These are phyloP conservation scores for Claviceps purpurea DNA, from an alignment of 2,329 filamentous ascomycete species.

Conservation along the genomic window DNA sequence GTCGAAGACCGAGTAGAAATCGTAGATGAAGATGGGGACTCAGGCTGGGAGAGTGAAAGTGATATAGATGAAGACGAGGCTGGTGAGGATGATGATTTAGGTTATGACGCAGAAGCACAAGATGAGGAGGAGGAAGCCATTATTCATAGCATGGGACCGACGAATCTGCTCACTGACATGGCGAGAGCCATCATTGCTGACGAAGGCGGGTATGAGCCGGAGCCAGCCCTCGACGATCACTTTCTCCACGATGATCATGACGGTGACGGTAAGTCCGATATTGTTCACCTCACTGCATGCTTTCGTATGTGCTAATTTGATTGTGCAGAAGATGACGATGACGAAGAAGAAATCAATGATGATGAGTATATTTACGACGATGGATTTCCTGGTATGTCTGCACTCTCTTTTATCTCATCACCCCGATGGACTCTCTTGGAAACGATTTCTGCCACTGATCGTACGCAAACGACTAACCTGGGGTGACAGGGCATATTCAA, in stretches of 20 bases:
- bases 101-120: constrained; percentile 42
- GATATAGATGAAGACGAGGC: constrained; percentile 42
- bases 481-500: constrained; percentile 6
- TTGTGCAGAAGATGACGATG: constrained; percentile 37
- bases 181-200: constrained; percentile 41
- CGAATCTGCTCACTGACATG: constrained; percentile 36
- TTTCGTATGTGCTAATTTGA: not conserved
- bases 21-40: constrained; percentile 48
- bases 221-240: constrained; percentile 37
- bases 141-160: constrained; percentile 30
- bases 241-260: constrained; percentile 44
- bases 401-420: not conserved
- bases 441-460: not conserved
- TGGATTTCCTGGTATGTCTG: constrained; percentile 39
- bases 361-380: constrained; percentile 50
- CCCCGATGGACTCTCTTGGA: not conserved
- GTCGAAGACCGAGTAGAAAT: constrained; percentile 42
- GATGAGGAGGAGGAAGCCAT: constrained; percentile 41
- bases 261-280: constrained; percentile 37
- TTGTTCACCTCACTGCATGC: not conserved
- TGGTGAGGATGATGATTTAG: constrained; percentile 38
- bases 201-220: constrained; percentile 38
- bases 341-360: constrained; percentile 60
- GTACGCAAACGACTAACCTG: not conserved
- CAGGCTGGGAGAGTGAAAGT: constrained; percentile 47